Evolutionary conservation across 768 basidiomycete genomes (phyloP).

Genomic region (Neoboletus brunneissimus): DNA sequence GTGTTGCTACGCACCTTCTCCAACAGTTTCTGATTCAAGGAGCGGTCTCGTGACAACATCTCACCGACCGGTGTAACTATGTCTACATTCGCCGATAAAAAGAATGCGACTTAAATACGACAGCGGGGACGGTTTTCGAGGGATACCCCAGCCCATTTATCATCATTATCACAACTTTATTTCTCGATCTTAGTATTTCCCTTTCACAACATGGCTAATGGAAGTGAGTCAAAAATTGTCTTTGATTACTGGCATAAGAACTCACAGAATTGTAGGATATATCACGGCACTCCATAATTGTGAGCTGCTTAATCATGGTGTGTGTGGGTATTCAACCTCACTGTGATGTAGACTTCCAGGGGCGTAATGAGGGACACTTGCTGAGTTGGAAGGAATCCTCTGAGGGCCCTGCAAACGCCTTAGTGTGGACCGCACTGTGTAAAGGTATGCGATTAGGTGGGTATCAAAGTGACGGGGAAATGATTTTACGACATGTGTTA

Average conservation of each 20-base stretch:
- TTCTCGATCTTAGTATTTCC: not conserved
- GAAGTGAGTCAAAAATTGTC: constrained; percentile 17
- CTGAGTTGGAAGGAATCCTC: constrained; percentile 42
- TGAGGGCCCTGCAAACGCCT: constrained; percentile 41
- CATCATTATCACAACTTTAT: not conserved
- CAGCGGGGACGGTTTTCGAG: not conserved
- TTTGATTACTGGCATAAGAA: not conserved
- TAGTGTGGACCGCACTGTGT: constrained; percentile 53
- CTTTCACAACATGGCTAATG: constrained; percentile 15
- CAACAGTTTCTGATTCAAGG: constrained; percentile 1
- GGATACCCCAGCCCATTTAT: not conserved
- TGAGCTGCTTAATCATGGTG: constrained; percentile 21
- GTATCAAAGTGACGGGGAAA: not conserved
- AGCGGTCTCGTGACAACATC: not conserved
- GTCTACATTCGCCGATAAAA: constrained; percentile 7
- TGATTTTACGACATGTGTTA: constrained; percentile 2
- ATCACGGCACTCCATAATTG: constrained; percentile 46
- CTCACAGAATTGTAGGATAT: constrained; percentile 28
- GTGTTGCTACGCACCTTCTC: not conserved
- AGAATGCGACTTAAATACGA: constrained; percentile 26
- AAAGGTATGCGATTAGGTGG: constrained; percentile 42
- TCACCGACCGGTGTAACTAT: not conserved
- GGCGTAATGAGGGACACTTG: constrained; percentile 24
- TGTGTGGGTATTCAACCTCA: not conserved
- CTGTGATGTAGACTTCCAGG: constrained; percentile 37